Evolutionary conservation across 2,329 filamentous ascomycete genomes (phyloP).

Genomic region (Acrocalymma vagum): DNA sequence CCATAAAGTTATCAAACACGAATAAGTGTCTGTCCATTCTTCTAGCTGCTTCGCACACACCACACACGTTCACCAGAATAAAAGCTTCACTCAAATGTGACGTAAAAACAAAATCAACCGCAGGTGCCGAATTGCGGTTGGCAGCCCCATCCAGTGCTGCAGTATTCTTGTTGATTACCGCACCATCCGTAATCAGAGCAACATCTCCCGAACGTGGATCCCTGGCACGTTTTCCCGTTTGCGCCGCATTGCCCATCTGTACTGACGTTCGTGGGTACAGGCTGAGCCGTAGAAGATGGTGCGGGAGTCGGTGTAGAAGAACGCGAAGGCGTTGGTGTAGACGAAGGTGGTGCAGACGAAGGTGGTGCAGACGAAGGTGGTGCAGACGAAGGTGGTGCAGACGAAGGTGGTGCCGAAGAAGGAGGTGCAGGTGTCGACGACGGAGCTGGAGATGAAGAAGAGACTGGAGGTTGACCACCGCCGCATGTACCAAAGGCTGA

Average conservation of each 20-base stretch:
- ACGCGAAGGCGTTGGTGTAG: constrained; percentile 20
- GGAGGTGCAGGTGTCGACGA: constrained; percentile 12
- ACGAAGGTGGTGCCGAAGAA: constrained; percentile 6
- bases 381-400: constrained; percentile 3
- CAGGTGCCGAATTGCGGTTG: constrained; percentile 31
- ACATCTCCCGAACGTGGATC: constrained; percentile 32
- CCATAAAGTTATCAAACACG: no score
- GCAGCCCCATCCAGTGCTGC: constrained; percentile 27
- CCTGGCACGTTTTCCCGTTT: constrained; percentile 29
- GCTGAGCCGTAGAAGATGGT: constrained; percentile 16
- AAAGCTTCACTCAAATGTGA: no score
- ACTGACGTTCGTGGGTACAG: constrained; percentile 33
- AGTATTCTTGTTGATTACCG: constrained; percentile 29
- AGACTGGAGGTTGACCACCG: constrained; percentile 19
- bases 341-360: constrained; percentile 18
- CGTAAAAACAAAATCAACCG: no score
- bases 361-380: constrained; percentile 4
- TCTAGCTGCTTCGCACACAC: no score
- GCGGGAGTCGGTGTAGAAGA: constrained; percentile 16
- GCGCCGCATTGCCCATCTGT: constrained; percentile 35
- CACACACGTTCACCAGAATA: no score
- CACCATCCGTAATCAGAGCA: constrained; percentile 38
- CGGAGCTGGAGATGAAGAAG: constrained; percentile 4
- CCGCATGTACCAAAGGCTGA: constrained; percentile 32
- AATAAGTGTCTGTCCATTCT: no score